These are phyloP conservation scores for Cicer cuneatum DNA, from an alignment of 306 rosid species.

Conservation along the genomic window DNA sequence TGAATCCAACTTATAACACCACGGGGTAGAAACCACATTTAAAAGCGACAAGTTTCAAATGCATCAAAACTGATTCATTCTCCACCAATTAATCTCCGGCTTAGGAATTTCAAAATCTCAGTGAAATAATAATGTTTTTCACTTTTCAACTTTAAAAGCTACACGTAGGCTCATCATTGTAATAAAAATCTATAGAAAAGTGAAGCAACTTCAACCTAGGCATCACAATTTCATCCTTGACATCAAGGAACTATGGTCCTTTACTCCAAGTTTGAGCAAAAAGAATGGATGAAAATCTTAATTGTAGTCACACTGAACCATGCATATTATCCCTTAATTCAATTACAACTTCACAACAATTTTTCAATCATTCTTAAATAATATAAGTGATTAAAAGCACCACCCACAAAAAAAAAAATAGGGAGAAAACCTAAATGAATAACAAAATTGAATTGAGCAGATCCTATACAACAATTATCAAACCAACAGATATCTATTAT, in stretches of 20 bases:
- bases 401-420: not conserved
- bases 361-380: not conserved
- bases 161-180: slow-evolving; percentile 26
- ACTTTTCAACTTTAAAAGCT: not conserved
- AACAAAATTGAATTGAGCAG: slow-evolving; percentile 50
- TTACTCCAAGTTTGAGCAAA: slow-evolving; percentile 34
- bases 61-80: slow-evolving; percentile 11
- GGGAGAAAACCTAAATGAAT: slow-evolving; percentile 11
- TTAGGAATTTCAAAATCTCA: slow-evolving; percentile 27
- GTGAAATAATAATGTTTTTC: not conserved
- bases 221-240: slow-evolving; percentile 30
- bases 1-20: slow-evolving; percentile 13
- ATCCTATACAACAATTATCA: slow-evolving; percentile 54
- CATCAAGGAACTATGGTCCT: slow-evolving; percentile 20
- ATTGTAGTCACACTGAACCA: slow-evolving; percentile 12
- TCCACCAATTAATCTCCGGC: slow-evolving; percentile 23
- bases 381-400: slow-evolving; percentile 13
- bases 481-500: slow-evolving; percentile 19
- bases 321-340: not conserved
- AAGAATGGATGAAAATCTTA: slow-evolving; percentile 25
- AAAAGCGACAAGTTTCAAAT: not conserved
- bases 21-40: slow-evolving; percentile 8
- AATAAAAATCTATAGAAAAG: not conserved
- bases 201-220: slow-evolving; percentile 1
- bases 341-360: slow-evolving; percentile 22